Evolutionary conservation across 805 yeast genomes (phyloP).

Genomic region (Metschnikowia corniflorae): DNA sequence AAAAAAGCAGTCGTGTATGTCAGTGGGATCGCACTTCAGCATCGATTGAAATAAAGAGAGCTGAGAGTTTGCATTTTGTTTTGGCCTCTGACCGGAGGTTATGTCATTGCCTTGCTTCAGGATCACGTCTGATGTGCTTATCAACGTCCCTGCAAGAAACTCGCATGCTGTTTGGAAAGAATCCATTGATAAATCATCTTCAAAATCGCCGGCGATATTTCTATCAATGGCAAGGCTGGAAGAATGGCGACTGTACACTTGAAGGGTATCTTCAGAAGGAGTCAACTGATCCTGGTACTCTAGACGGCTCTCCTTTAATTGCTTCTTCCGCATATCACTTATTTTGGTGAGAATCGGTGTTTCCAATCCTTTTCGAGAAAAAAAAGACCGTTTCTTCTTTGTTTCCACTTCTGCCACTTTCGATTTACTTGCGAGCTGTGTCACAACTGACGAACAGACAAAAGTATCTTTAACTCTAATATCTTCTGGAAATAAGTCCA

Average conservation of each 20-base stretch:
- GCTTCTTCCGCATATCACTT: slow-evolving; percentile 26
- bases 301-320: slow-evolving; percentile 27
- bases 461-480: slow-evolving; percentile 28
- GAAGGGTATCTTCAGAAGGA: slow-evolving; percentile 21
- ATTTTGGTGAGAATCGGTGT: slow-evolving; percentile 13
- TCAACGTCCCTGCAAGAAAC: slow-evolving; percentile 7
- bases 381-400: slow-evolving; percentile 32
- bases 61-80: too few relatives aligned
- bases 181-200: slow-evolving; percentile 26
- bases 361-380: slow-evolving; percentile 16
- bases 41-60: slow-evolving; percentile 21
- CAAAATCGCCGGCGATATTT: slow-evolving; percentile 5
- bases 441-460: slow-evolving; percentile 25
- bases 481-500: slow-evolving; percentile 30
- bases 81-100: too few relatives aligned
- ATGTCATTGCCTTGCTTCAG: too few relatives aligned
- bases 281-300: slow-evolving; percentile 21
- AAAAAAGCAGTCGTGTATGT: slow-evolving; percentile 52
- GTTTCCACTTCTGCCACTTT: slow-evolving; percentile 15
- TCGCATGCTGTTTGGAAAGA: slow-evolving; percentile 22
- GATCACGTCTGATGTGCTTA: too few relatives aligned
- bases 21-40: slow-evolving; percentile 49
- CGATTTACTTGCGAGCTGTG: slow-evolving; percentile 12
- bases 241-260: slow-evolving; percentile 22
- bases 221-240: slow-evolving; percentile 14